Evolutionary conservation across 345 rosid genomes (phyloP).

Genomic region (Salix exigua): DNA sequence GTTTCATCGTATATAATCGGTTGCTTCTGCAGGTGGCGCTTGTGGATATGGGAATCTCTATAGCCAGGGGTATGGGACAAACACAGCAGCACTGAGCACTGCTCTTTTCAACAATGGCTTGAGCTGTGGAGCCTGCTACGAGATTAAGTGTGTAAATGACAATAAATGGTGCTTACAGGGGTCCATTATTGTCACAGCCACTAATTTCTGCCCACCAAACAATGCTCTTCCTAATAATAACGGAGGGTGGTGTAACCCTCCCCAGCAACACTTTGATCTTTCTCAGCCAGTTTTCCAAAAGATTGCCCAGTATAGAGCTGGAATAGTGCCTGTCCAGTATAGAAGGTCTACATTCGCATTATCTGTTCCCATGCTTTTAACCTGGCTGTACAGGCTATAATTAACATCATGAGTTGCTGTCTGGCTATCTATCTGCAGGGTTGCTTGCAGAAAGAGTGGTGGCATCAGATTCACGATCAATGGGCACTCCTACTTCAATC

Average conservation of each 20-base stretch:
- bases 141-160: constrained; percentile 8
- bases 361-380: background rate
- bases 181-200: constrained; percentile 6
- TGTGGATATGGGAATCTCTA: constrained; percentile 14
- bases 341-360: background rate
- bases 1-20: background rate
- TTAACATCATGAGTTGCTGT: background rate
- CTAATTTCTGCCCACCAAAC: constrained; percentile 17
- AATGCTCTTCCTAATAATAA: background rate
- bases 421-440: background rate
- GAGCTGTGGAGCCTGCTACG: constrained; percentile 10
- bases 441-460: constrained; percentile 6
- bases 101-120: constrained; percentile 4
- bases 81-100: constrained; percentile 6
- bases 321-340: constrained; percentile 9
- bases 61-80: constrained; percentile 10
- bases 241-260: constrained; percentile 17
- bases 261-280: constrained; percentile 11
- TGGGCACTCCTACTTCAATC: constrained; percentile 11
- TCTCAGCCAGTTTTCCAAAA: constrained; percentile 9
- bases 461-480: constrained; percentile 10
- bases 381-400: background rate
- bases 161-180: background rate
- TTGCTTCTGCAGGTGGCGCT: constrained; percentile 5
- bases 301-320: constrained; percentile 11